Conservation (phyloP, 495 filamentous ascomycete species). For the Immersiella caudata region DNA sequence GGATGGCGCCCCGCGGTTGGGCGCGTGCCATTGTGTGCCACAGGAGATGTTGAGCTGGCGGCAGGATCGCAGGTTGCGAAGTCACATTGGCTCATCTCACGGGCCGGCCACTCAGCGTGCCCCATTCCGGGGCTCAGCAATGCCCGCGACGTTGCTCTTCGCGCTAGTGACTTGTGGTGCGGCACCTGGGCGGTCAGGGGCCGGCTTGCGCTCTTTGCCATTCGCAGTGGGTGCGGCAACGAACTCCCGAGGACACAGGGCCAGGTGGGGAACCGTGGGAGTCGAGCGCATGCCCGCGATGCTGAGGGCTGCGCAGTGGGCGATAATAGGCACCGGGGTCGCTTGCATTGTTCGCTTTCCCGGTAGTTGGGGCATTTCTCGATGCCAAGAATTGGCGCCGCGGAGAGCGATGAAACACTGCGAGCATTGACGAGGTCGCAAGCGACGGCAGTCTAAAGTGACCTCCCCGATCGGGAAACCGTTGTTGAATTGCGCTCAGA, state of each 20-base stretch:
- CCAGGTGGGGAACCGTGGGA: not conserved
- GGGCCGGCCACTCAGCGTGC: conserved; percentile 7
- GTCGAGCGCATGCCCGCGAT: too few relatives aligned
- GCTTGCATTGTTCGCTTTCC: not conserved
- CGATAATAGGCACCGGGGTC: conserved; percentile 13
- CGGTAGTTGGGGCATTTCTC: conserved; percentile 13
- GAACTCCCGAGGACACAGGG: not conserved
- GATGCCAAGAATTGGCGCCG: conserved; percentile 10
- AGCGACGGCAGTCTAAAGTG: conserved; percentile 20
- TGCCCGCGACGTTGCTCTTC: not conserved
- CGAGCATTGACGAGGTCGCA: not conserved
- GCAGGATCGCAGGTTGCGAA: not conserved
- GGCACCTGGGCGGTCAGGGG: not conserved
- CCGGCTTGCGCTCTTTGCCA: too few relatives aligned
- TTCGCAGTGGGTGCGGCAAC: too few relatives aligned
- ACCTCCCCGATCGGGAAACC: conserved; percentile 37
- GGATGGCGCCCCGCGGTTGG: not conserved
- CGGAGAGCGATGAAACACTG: not conserved
- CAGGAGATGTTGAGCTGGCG: conserved; percentile 1
- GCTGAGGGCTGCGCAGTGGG: not conserved
- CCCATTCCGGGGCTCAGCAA: not conserved
- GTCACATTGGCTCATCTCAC: conserved; percentile 20
- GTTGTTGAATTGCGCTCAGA: conserved; percentile 4
- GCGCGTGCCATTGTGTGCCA: not conserved
- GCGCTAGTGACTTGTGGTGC: not conserved